Evolutionary conservation across 768 basidiomycete genomes (phyloP), one percentile per base, ranked within the genome.

Genomic region (Boletales sp.): DNA sequence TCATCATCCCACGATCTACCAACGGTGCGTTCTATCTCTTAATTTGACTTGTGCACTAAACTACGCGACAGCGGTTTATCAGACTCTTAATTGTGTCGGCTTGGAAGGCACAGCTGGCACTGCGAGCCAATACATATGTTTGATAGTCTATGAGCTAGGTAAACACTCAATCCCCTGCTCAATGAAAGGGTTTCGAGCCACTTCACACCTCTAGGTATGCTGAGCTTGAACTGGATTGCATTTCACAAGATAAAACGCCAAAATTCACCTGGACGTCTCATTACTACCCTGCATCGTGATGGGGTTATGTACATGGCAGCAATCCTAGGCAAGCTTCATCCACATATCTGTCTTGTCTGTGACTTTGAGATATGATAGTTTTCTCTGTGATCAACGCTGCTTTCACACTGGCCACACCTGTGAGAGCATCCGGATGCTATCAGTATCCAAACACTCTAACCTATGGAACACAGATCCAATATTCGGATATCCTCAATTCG

Each of bases 381-480:
- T 59, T 59, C 30, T 59, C 58, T 33, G 25, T 54, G 18, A 41
- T 59, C 21, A 59, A 59, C 39, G 51, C 57, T 46, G 25, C 51
- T 37, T 49, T 59, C 14, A 43, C 49, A 5, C 11, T 59, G 18
- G 12, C 44, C 9, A n/a, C 51, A 2, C 48, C 48, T 1, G 54
- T 59, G 15, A 50, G 54, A 56, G 37, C 15, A 5, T 41, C 18
- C 0, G 6, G 25, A 6, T 28, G 25, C 6, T 3, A 10, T 17
- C 17, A 30, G n/a, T 34, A 35, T 21, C 13, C 3, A 17, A 28
- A 2, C 25, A 4, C 8, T 21, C 31, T 51, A 2, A 50, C 17
- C 4, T n/a, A 8, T 1, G 25, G 33, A 42, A 33, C 12, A 18
- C 25, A 59, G 58, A 17, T 49, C 4, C 46, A 50, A 56, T 59